These are phyloP conservation scores for Phytopythium ostracodes DNA, from an alignment of 352 stramenopile species.

Conservation along the genomic window DNA sequence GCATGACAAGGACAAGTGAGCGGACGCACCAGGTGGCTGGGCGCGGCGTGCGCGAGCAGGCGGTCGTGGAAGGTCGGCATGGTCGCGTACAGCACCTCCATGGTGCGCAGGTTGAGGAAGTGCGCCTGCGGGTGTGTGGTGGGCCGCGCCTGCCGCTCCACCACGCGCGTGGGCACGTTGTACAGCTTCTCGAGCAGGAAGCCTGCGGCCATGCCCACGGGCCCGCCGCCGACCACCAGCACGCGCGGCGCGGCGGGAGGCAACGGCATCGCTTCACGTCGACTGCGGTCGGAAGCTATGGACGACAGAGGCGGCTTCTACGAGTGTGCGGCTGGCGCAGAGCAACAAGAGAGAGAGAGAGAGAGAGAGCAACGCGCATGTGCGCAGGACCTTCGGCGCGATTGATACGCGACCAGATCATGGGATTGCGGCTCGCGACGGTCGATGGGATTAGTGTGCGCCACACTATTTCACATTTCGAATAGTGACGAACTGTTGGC, in stretches of 20 bases:
- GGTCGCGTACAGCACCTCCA: constrained; percentile 89
- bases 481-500: neutral
- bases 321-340: too few relatives aligned
- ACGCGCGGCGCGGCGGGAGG: constrained; percentile 33
- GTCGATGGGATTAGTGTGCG: too few relatives aligned
- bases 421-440: neutral
- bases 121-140: constrained; percentile 92
- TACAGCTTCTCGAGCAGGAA: constrained; percentile 74
- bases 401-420: constrained; percentile 13
- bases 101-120: constrained; percentile 93
- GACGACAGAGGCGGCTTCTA: too few relatives aligned
- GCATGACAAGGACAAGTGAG: too few relatives aligned
- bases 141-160: constrained; percentile 69
- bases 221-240: constrained; percentile 70
- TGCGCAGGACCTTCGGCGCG: constrained; percentile 9
- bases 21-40: constrained; percentile 52
- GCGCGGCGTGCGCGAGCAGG: constrained; percentile 51
- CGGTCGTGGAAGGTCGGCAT: constrained; percentile 74
- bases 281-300: too few relatives aligned
- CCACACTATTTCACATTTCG: neutral
- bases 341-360: too few relatives aligned
- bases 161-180: constrained; percentile 57
- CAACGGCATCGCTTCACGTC: too few relatives aligned
- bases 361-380: too few relatives aligned
- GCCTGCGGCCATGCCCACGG: constrained; percentile 61